Evolutionary conservation across 805 yeast genomes (phyloP).

Genomic region (Clavispora vitiphila): DNA sequence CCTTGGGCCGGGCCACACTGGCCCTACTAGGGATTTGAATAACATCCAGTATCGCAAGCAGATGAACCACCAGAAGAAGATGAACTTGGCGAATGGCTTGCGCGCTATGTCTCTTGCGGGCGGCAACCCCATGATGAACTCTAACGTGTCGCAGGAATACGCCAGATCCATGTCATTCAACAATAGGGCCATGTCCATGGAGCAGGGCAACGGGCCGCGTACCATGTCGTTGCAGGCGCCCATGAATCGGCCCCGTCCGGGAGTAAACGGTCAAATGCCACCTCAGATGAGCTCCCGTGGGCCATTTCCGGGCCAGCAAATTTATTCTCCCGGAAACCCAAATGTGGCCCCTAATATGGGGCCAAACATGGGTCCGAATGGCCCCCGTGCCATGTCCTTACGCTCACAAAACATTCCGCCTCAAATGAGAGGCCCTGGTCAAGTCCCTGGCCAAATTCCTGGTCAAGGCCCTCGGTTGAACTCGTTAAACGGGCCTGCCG

Average conservation of each 20-base stretch:
- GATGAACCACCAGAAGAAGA: slow-evolving; percentile 62
- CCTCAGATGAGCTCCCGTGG: neutral
- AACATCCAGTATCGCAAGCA: slow-evolving; percentile 66
- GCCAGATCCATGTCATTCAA: slow-evolving; percentile 31
- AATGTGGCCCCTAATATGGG: neutral
- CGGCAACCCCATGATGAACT: slow-evolving; percentile 23
- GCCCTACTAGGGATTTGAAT: slow-evolving; percentile 26
- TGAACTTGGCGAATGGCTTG: slow-evolving; percentile 44
- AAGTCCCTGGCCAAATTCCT: too few species aligned
- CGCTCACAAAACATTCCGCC: neutral
- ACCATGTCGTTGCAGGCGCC: slow-evolving; percentile 40
- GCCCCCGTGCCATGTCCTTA: slow-evolving; percentile 3
- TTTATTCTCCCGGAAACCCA: neutral
- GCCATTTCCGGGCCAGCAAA: neutral
- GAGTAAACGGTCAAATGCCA: neutral
- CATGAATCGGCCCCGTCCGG: slow-evolving; percentile 8
- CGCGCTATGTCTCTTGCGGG: slow-evolving; percentile 39
- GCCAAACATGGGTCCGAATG: neutral
- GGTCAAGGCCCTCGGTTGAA: slow-evolving; percentile 11
- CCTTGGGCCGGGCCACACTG: slow-evolving; percentile 27
- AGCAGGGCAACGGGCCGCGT: slow-evolving; percentile 23
- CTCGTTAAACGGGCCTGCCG: slow-evolving; percentile 8
- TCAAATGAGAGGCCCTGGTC: slow-evolving; percentile 1
- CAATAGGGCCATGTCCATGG: slow-evolving; percentile 23
- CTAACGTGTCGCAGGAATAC: slow-evolving; percentile 7